Percentiles rank a stretch among this genome's conserved stretches.
Evolutionary conservation across 169 alveolate genomes (phyloP).

Genomic region (Cryptosporidium muris): DNA sequence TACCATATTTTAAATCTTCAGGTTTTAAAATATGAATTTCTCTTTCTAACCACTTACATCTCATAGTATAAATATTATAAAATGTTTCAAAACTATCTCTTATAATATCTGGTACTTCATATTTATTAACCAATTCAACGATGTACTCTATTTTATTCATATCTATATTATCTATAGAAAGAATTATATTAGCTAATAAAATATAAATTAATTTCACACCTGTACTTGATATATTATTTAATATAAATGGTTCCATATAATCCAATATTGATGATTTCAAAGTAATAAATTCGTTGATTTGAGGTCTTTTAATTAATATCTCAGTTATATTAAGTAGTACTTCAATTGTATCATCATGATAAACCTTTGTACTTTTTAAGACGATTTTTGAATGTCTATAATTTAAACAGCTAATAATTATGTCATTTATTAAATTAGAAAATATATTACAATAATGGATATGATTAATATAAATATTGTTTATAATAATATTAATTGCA

Average conservation of each 20-base stretch:
- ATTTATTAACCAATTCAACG: too few relatives aligned
- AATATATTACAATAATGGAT: neutral
- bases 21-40: slow-evolving; percentile 6
- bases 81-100: slow-evolving; percentile 2
- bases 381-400: neutral
- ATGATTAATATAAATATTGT: neutral
- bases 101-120: too few relatives aligned
- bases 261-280: neutral
- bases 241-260: slow-evolving; percentile 1
- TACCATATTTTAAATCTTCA: slow-evolving; percentile 14
- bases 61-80: slow-evolving; percentile 2
- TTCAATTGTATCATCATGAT: slow-evolving; percentile 14
- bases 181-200: neutral
- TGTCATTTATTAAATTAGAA: neutral
- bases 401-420: slow-evolving; percentile 6
- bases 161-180: too few relatives aligned
- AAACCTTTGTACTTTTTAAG: neutral
- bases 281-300: neutral
- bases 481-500: neutral
- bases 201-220: neutral
- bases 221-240: slow-evolving; percentile 14
- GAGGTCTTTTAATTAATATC: neutral
- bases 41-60: neutral
- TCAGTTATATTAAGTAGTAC: slow-evolving; percentile 2
- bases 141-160: too few relatives aligned